Conservation (phyloP, 257 asterid species). For the Forsythia suspensa region DNA sequence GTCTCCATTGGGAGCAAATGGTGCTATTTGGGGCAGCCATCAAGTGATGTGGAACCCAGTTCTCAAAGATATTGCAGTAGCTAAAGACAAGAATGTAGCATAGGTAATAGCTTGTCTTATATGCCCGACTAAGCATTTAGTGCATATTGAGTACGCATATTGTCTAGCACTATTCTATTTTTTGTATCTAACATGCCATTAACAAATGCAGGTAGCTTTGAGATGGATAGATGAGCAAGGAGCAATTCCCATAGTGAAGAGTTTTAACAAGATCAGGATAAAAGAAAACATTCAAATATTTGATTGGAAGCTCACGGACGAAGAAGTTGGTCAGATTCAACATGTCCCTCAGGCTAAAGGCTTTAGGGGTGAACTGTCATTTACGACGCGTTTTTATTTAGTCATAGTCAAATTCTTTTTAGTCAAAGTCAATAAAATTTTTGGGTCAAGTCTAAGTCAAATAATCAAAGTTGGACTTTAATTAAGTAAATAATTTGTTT, state of each 20-base stretch:
- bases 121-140: too few species aligned
- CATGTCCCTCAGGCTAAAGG: constrained; percentile 41
- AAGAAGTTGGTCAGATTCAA: constrained; percentile 37
- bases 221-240: constrained; percentile 45
- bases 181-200: too few species aligned
- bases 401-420: too few species aligned
- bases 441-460: too few species aligned
- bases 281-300: constrained; percentile 34
- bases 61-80: constrained; percentile 39
- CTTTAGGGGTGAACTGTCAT: constrained; percentile 14
- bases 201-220: constrained; percentile 27
- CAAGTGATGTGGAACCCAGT: constrained; percentile 40
- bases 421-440: too few species aligned
- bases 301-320: constrained; percentile 37
- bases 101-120: constrained; percentile 26
- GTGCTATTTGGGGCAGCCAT: constrained; percentile 41
- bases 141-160: too few species aligned
- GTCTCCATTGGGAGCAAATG: constrained; percentile 59
- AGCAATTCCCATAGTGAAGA: constrained; percentile 30
- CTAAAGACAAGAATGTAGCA: constrained; percentile 32
- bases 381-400: too few species aligned
- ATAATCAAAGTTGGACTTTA: too few species aligned
- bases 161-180: too few species aligned
- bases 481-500: too few species aligned
- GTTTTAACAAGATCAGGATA: constrained; percentile 38